Evolutionary conservation across 164 flowering plant genomes (phyloP), one percentile per base, ranked within the genome.

Genomic region (Aristolochia fimbriata): DNA sequence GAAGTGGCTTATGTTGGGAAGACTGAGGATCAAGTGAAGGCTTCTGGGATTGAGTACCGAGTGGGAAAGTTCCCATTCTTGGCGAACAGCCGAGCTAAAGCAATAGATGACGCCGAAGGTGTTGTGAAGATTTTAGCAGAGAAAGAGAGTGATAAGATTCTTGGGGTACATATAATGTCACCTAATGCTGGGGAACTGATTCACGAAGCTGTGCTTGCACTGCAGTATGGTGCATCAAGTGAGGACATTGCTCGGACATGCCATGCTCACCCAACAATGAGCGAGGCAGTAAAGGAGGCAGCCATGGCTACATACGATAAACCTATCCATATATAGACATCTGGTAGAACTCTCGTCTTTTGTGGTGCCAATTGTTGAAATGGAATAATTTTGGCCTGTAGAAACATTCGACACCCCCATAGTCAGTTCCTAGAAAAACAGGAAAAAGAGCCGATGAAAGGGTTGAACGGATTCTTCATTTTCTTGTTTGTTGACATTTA

Each of bases 241-340:
- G 90, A 85, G 74, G 96, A 88, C 59, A 83, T 88, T 47, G 96
- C 96, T 0, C 87, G 92, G 20, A 84, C 87, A 0, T 85, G 92
- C 78, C 98, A 91, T 68, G 96, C 98, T 1, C 98, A 91, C 70
- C 98, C 98, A 19, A 88, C 98, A 14, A 81, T 91, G 94, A 85
- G 94, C 52, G 98, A 91, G 76, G 98, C 98, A 9, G 50, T 91
- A 73, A 88, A 88, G 75, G 98, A 91, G 71, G 98, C 98, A 51
- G 98, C 98, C 16, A 88, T 91, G 96, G 98, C 98, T 41, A 88
- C 98, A 45, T 84, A 86, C 51, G 98, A 88, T 79, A 91, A 91
- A 77, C 83, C 98, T 72, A 91, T 91, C 69, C 98, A 91, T 79
- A 85, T 91, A 51, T 74, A 69, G 60, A 55, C 5, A 27, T 2